These are phyloP conservation scores for Termitomyces sp. DNA, from an alignment of 768 basidiomycete genomes.

Conservation along the genomic window DNA sequence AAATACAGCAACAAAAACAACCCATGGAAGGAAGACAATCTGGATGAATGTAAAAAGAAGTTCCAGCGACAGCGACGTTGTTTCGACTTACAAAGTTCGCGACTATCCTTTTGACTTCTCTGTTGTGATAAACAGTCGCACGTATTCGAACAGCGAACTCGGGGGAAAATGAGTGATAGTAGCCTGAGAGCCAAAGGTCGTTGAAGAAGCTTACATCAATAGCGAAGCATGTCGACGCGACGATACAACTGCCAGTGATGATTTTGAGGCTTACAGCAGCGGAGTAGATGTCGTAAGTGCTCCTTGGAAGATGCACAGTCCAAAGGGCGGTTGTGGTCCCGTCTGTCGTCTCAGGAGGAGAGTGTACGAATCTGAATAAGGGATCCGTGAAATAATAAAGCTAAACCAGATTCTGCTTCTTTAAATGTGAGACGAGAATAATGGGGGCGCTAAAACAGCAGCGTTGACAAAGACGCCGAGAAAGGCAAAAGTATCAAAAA, in stretches of 20 bases:
- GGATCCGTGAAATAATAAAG: constrained; percentile 1
- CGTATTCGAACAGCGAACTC: constrained; percentile 1
- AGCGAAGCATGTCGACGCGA: constrained; percentile 6
- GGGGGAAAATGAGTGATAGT: background rate
- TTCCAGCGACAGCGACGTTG: background rate
- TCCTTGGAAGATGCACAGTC: constrained; percentile 8
- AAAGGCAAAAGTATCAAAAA: background rate
- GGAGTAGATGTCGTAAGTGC: constrained; percentile 1
- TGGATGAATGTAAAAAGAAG: background rate
- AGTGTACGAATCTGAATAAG: constrained; percentile 4
- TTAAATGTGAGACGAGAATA: background rate
- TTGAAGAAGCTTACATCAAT: background rate
- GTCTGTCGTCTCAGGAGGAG: constrained; percentile 6
- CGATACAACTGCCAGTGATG: constrained; percentile 4
- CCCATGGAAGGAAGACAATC: constrained; percentile 2
- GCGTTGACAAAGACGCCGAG: background rate
- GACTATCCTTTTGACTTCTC: background rate
- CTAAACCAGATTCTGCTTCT: constrained; percentile 4
- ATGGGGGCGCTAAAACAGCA: background rate
- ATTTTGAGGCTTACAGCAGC: background rate
- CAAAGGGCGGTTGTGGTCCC: constrained; percentile 1
- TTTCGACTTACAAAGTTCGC: background rate
- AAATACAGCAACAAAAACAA: background rate
- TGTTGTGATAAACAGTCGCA: background rate
- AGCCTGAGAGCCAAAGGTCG: background rate